Percentiles rank a stretch among this genome's conserved stretches.
Evolutionary conservation across 2,329 filamentous ascomycete genomes (phyloP).

Genomic region (Xylariales sp.): DNA sequence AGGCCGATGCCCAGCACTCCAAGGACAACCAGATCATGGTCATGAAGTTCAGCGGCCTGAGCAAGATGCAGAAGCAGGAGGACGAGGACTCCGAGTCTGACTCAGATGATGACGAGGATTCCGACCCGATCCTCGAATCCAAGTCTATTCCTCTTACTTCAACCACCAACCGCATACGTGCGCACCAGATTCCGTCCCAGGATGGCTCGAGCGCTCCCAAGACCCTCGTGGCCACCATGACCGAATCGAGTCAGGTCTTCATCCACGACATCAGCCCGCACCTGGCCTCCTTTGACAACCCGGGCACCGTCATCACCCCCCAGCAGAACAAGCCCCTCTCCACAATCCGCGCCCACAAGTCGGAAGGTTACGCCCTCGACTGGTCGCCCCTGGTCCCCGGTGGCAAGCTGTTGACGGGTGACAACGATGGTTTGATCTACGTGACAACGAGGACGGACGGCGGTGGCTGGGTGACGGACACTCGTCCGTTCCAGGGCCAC

Average conservation of each 20-base stretch:
- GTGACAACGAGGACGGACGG: conserved; percentile 81
- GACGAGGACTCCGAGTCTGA: conserved; percentile 66
- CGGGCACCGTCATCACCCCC: conserved; percentile 73
- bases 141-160: conserved; percentile 81
- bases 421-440: conserved; percentile 87
- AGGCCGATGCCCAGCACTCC: conserved; percentile 70
- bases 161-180: conserved; percentile 90
- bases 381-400: conserved; percentile 82
- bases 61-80: conserved; percentile 72
- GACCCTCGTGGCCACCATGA: conserved; percentile 87
- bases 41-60: conserved; percentile 91
- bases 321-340: conserved; percentile 84
- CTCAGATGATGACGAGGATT: conserved; percentile 69
- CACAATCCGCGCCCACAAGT: conserved; percentile 85
- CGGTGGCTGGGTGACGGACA: conserved; percentile 86
- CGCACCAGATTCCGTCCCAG: conserved; percentile 71
- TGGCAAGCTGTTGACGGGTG: conserved; percentile 86
- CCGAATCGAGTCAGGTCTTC: conserved; percentile 80
- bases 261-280: conserved; percentile 95
- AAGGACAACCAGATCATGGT: conserved; percentile 93
- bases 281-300: conserved; percentile 82
- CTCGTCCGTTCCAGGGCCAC: conserved; percentile 78
- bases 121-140: conserved; percentile 91
- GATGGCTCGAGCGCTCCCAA: conserved; percentile 69
- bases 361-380: conserved; percentile 94